Percentiles rank a stretch among this genome's conserved stretches.
Evolutionary conservation across 192 early-diverging fungal species (phyloP).

Genomic region (Coemansia sp.): DNA sequence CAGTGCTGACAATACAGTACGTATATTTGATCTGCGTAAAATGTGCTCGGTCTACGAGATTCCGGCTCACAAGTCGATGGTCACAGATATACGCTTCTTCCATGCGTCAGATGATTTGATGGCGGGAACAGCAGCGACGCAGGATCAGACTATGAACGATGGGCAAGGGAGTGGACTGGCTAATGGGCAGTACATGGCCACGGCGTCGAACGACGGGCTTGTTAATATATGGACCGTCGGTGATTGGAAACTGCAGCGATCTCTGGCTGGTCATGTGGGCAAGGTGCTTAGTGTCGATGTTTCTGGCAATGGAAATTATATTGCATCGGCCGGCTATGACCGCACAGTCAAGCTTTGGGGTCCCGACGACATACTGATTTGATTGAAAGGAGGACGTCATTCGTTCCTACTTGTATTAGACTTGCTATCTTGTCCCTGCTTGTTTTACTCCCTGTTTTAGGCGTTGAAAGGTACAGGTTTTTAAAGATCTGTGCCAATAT

Average conservation of each 20-base stretch:
- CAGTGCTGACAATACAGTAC: conserved; percentile 85
- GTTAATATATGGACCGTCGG: conserved; percentile 92
- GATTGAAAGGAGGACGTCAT: background rate
- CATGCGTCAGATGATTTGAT: conserved; percentile 26
- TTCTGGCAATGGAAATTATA: conserved; percentile 70
- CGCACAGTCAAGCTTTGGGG: conserved; percentile 94
- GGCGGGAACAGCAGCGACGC: too few relatives aligned
- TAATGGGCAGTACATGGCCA: conserved; percentile 76
- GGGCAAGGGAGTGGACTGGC: conserved; percentile 38
- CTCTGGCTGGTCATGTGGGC: conserved; percentile 81
- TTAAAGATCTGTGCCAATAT: too few relatives aligned
- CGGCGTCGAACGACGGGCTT: conserved; percentile 83
- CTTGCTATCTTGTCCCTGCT: conserved; percentile 1
- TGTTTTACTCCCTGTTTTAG: too few relatives aligned
- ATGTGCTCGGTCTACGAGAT: conserved; percentile 75
- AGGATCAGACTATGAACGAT: conserved; percentile 10
- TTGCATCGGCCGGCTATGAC: conserved; percentile 87
- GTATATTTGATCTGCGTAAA: conserved; percentile 89
- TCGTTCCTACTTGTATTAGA: too few relatives aligned
- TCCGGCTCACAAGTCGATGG: conserved; percentile 87
- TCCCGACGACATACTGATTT: conserved; percentile 49
- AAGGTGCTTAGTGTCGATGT: conserved; percentile 91
- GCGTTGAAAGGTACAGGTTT: too few relatives aligned
- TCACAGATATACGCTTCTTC: conserved; percentile 77
- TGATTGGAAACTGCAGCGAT: conserved; percentile 89